Evolutionary conservation across 2,329 filamentous ascomycete genomes (phyloP), one percentile per base, ranked within the genome.

Genomic region (Aspergillus thermomutatus): DNA sequence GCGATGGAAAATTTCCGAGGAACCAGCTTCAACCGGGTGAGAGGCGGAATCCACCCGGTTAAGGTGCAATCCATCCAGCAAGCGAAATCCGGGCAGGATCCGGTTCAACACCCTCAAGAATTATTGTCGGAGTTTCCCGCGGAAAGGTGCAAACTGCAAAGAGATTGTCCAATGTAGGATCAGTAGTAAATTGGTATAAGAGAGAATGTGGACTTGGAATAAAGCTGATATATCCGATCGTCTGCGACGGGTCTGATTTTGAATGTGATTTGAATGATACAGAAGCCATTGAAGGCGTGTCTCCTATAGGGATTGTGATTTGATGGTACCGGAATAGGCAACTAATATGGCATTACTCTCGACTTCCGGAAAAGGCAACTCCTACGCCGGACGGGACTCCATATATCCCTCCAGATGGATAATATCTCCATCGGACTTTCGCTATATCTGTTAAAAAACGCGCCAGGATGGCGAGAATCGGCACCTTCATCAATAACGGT

Each of bases 111-210:
- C 31, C 8, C 2, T 11, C 19, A 2, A 43, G 40, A 21, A 21
- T 21, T 21, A 8, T 17, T 43, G 41, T 23, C 41, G 41, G 41
- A 23, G 54, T 59, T 61, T 59, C 37, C 59, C 54, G 57, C 54
- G 50, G 54, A 54, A 50, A 55, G 48, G 27, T 26, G 41, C 19
- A 23, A n/a, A 10, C 8, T 23, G n/a, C 19, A 7, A 37, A 37
- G 31, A 3, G 14, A 14, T 37, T 37, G 31, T 17, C 57, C 51
- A 57, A 57, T 59, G 17, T 46, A 8, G 19, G n/a, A 45, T 23
- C 8, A 45, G 19, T 14, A 37, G 14, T 17, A 14, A 46, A 43
- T 43, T 37, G 10, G n/a, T 43, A 27, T 50, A 43, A 37, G 27
- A 7, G 52, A 37, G 27, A 7, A 37, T 17, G 14, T 17, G 31